Conservation (phyloP, 768 basidiomycete genomes). For the Leccinellum albellum region DNA sequence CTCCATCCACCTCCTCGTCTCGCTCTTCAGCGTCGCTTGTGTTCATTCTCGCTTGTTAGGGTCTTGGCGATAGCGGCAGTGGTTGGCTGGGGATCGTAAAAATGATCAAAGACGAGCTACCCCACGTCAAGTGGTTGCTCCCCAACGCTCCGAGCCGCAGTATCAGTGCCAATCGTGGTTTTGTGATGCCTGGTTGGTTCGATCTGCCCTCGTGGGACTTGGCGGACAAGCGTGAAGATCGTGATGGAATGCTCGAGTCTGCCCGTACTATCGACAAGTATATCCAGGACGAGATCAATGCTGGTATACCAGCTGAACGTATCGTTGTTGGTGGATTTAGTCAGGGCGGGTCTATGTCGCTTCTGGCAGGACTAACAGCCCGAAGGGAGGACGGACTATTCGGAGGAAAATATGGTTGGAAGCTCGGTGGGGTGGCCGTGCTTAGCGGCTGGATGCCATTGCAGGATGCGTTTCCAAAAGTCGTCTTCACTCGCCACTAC, state of each 20-base stretch:
- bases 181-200: conserved; percentile 78
- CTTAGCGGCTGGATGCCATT: conserved; percentile 83
- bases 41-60: conserved; percentile 37
- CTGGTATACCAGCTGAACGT: conserved; percentile 61
- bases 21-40: conserved; percentile 2
- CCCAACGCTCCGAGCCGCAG: conserved; percentile 35
- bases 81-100: conserved; percentile 79
- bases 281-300: conserved; percentile 70
- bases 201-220: conserved; percentile 69
- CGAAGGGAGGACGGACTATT: conserved; percentile 25
- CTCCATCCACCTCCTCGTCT: background rate
- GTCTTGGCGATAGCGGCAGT: conserved; percentile 68
- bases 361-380: conserved; percentile 61
- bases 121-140: conserved; percentile 86
- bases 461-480: conserved; percentile 58
- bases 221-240: conserved; percentile 56
- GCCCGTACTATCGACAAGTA: conserved; percentile 59
- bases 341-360: conserved; percentile 76
- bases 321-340: conserved; percentile 89
- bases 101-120: conserved; percentile 55
- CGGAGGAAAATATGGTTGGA: conserved; percentile 41
- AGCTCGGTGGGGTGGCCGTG: conserved; percentile 66
- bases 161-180: conserved; percentile 74
- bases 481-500: conserved; percentile 31
- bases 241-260: conserved; percentile 55